A percentile compares a stretch with the other conserved stretches of the same genome.
Conservation (phyloP, 495 filamentous ascomycete species). For the Xanthoparmelia taractica region DNA sequence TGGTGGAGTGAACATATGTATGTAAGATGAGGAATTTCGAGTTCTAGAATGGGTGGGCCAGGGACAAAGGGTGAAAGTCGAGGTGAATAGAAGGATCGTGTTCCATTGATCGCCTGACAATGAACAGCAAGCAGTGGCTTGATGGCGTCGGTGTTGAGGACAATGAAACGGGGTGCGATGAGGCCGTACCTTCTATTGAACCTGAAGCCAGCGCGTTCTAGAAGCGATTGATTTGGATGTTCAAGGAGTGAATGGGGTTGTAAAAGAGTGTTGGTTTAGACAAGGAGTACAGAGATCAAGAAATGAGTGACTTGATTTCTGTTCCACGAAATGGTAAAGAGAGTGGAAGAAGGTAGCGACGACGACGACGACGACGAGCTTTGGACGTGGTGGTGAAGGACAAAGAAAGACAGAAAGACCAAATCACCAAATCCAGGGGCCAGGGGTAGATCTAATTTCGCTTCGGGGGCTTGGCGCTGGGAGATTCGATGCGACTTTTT, state of each 20-base stretch:
- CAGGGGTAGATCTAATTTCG: background rate
- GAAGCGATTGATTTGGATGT: slow-evolving; percentile 6
- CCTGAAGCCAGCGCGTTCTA: slow-evolving; percentile 9
- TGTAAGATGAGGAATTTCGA: background rate
- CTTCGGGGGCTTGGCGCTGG: background rate
- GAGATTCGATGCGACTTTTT: background rate
- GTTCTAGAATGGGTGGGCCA: background rate
- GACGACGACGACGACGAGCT: slow-evolving; percentile 6
- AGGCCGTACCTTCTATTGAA: slow-evolving; percentile 12
- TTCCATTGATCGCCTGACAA: background rate
- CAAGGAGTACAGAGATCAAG: slow-evolving; percentile 14
- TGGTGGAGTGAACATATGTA: background rate
- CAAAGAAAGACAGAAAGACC: background rate
- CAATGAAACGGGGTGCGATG: slow-evolving; percentile 5
- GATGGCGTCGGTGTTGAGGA: background rate
- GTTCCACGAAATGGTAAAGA: slow-evolving; percentile 1
- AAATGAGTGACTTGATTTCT: slow-evolving; percentile 23
- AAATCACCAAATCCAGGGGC: slow-evolving; percentile 11
- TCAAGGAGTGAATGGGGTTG: slow-evolving; percentile 12
- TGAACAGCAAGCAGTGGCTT: background rate
- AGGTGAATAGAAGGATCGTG: background rate
- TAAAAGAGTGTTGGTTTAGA: slow-evolving; percentile 12
- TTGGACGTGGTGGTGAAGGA: background rate
- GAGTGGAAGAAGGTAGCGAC: background rate
- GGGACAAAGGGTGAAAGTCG: background rate